Percentiles rank a stretch among this genome's conserved stretches.
phyloP scores from a whole-genome alignment of 208 protist genomes.

The Acanthamoeba quina region DNA sequence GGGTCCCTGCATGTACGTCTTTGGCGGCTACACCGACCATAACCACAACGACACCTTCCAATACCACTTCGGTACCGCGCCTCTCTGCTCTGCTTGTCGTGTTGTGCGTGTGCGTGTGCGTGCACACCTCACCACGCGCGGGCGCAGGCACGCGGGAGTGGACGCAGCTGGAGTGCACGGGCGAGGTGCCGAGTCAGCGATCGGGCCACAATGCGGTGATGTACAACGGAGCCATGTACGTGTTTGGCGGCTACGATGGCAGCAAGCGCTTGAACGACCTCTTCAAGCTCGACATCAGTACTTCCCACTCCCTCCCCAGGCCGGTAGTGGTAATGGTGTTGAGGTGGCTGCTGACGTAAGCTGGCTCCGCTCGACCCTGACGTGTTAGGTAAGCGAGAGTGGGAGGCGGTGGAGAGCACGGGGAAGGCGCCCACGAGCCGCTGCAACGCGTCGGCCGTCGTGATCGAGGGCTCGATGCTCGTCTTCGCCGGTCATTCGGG shows the following conservation, averaged over 20 bases:
- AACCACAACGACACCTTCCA: constrained; percentile 53
- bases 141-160: constrained; percentile 67
- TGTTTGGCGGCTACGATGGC: constrained; percentile 80
- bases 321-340: no score
- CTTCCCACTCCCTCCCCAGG: no score
- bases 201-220: constrained; percentile 60
- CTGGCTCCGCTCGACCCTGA: neutral
- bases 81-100: no score
- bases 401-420: constrained; percentile 28
- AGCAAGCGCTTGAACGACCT: constrained; percentile 52
- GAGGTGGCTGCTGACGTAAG: neutral
- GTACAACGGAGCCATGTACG: constrained; percentile 34
- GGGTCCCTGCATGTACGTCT: constrained; percentile 73
- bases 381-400: neutral
- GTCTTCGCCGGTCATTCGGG: constrained; percentile 72
- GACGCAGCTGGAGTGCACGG: neutral
- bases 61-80: constrained; percentile 31
- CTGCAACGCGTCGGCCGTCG: constrained; percentile 24
- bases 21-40: constrained; percentile 72
- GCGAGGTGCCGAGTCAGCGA: constrained; percentile 42
- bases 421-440: neutral
- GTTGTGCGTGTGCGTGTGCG: neutral
- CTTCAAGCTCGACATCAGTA: constrained; percentile 68
- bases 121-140: neutral
- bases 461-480: constrained; percentile 39